Conservation (phyloP, 2,329 filamentous ascomycete species). For the Sclerotinia trifoliorum region DNA sequence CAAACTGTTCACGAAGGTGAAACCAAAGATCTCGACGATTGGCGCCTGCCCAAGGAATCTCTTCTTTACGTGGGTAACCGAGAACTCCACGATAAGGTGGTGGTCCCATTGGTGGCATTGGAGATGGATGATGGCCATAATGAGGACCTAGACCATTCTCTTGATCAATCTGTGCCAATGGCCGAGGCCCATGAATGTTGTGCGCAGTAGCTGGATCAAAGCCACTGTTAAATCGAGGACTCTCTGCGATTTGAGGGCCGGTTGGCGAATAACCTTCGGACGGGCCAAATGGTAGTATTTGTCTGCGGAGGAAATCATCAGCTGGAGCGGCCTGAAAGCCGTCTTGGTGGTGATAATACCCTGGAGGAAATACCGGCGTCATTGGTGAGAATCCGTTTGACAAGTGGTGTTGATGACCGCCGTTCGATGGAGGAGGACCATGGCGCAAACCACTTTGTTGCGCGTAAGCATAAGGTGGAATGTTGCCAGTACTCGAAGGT, state of each 20-base stretch:
- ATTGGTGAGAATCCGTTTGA: conserved; percentile 36
- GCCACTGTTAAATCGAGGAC: conserved; percentile 26
- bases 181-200: conserved; percentile 62
- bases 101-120: conserved; percentile 42
- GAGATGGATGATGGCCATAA: conserved; percentile 44
- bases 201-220: conserved; percentile 58
- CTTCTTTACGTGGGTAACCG: conserved; percentile 26
- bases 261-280: conserved; percentile 41
- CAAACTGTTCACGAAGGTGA: conserved; percentile 45
- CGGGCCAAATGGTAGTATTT: conserved; percentile 37
- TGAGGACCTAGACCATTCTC: conserved; percentile 33
- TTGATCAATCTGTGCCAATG: conserved; percentile 51
- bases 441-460: conserved; percentile 27
- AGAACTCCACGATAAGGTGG: conserved; percentile 13
- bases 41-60: conserved; percentile 35
- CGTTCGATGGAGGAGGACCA: conserved; percentile 32
- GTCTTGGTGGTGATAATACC: conserved; percentile 33
- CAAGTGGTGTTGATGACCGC: conserved; percentile 33
- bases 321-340: conserved; percentile 27
- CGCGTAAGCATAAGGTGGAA: conserved; percentile 38
- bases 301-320: conserved; percentile 34
- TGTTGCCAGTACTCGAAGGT: conserved; percentile 49
- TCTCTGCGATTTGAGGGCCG: conserved; percentile 31
- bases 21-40: conserved; percentile 43
- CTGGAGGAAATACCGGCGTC: conserved; percentile 32